These are phyloP conservation scores for Sclerotinia sclerotiorum DNA, from an alignment of 2,329 filamentous ascomycete genomes.

Conservation along the genomic window DNA sequence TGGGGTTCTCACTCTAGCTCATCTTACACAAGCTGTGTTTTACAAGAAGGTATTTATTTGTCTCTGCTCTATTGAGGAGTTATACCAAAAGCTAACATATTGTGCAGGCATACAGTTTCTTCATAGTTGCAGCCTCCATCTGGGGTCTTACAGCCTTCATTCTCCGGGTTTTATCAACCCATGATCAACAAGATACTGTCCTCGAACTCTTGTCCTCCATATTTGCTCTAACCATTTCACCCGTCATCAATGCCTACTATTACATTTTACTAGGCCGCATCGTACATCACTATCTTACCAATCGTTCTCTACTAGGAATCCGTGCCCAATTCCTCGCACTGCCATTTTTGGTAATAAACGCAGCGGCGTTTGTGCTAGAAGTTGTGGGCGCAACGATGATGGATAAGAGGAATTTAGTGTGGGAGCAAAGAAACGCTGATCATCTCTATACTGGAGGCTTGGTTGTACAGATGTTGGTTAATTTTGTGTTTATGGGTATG, in stretches of 20 bases:
- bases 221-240: conserved; percentile 44
- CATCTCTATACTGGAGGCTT: conserved; percentile 55
- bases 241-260: conserved; percentile 40
- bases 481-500: conserved; percentile 44
- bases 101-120: neutral
- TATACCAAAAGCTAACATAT: neutral
- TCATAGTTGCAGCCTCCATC: conserved; percentile 43
- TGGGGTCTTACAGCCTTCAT: conserved; percentile 47
- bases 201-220: conserved; percentile 43
- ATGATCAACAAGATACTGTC: conserved; percentile 39
- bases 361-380: neutral
- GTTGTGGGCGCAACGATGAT: neutral
- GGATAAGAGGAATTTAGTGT: neutral
- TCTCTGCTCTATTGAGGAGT: neutral
- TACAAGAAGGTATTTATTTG: conserved; percentile 40
- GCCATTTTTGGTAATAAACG: neutral
- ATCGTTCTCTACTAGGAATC: neutral
- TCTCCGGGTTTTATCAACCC: conserved; percentile 45
- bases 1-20: conserved; percentile 38
- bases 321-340: neutral
- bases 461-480: conserved; percentile 51
- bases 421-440: conserved; percentile 39
- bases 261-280: conserved; percentile 41
- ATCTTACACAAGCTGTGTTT: conserved; percentile 42
- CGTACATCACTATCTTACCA: conserved; percentile 42